Evolutionary conservation across 805 yeast species (phyloP), one percentile per base, ranked within the genome.

Genomic region (Maudiozyma turicensis): DNA sequence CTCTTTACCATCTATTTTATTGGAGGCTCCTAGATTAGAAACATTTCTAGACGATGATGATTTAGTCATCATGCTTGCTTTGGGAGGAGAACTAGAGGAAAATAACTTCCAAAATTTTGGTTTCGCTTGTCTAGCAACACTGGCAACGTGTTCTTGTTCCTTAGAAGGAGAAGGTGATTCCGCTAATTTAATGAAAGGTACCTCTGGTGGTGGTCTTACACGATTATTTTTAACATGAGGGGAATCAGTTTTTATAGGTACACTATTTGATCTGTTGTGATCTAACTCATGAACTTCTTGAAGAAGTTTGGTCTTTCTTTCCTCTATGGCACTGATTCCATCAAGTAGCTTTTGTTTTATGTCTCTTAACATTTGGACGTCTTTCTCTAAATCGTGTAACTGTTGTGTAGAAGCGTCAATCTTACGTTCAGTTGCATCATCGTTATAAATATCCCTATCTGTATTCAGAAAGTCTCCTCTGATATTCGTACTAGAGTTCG

Each of bases 21-120:
- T 13, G 20, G 14, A 8, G 20, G 6, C 11, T 3, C 14, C 44
- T 20, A 46, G 7, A 10, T 34, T 38, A 5, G 49, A 14, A 20
- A 35, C 14, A 35, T n/a, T 31, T 39, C 13, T 44, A 33, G 54
- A 13, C 15, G 49, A 14, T 8, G 33, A 37, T 20, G 49, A 37
- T 26, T 32, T 41, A 2, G 30, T 15, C 2, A 26, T 1, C n/a
- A 39, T 34, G 3, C 40, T 7, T n/a, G 32, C 33, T 13, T 43
- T 14, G 11, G 37, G 40, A 14, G 53, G 37, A 40, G 46, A 47
- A 8, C 44, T 20, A 11, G 56, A 46, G 14, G 54, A 39, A 14
- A 66, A 65, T 5, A 60, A 51, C 44, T 64, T 66, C 70, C 70
- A 66, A 47, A 66, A 66, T 48, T 58, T 58, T 6, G 67, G 66